Evolutionary conservation across 75 land plant genomes (phyloP), one percentile per base, ranked within the genome.

Genomic region (Cupressus sempervirens): DNA sequence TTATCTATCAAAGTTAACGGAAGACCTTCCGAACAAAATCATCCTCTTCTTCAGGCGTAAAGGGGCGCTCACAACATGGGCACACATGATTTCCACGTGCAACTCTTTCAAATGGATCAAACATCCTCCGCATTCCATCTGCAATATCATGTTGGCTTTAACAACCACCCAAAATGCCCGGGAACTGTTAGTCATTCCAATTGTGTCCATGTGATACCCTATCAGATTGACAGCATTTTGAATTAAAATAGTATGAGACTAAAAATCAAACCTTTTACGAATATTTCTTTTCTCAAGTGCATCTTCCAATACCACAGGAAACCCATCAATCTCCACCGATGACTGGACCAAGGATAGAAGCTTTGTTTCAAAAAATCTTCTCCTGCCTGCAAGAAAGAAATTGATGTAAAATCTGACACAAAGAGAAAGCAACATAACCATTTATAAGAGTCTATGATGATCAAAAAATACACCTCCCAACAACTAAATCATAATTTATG

Each of bases 51-150:
- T 93, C 93, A 76, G 95, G 91, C 53, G 94, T 89, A 80, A 98
- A 98, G 35, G 94, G 89, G 45, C 99, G 95, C 84, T 98, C 99
- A 90, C 99, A 98, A 86, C 98, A 96, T 14, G 99, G 99, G 83
- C 99, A 98, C 41, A 91, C 84, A 92, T 96, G 99, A 85, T 91
- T 92, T 83, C 88, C 91, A 83, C 99, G 94, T n/a, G 98, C 99
- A 82, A 96, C 92, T 88, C 89, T 91, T 87, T 92, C 95, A 91
- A 96, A 96, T 38, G 99, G 99, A 45, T 94, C 94, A 89, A 93
- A 98, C 94, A 98, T 93, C 84, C 91, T 88, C 77, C 93, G 67
- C 96, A 98, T 96, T 6, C 98, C 99, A 90, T 92, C 93, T 54
- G 99, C 96, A 89, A 96, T 91, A 85, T 93, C 93, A 86, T 94